Conservation (phyloP, 2,329 filamentous ascomycete genomes). For the Canariomyces notabilis region DNA sequence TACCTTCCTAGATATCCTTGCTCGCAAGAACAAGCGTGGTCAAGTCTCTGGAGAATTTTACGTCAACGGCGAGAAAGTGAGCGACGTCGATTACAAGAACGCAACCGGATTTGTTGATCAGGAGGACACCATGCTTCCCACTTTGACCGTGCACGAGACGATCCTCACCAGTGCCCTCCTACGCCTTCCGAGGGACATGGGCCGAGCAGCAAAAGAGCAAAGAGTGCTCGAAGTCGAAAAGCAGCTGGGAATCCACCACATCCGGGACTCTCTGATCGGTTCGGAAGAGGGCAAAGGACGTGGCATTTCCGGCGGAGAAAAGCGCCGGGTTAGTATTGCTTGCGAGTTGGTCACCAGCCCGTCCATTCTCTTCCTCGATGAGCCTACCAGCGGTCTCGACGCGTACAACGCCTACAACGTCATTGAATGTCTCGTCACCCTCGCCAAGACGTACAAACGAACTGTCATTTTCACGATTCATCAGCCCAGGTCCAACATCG, state of each 20-base stretch:
- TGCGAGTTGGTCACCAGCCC: conserved; percentile 97
- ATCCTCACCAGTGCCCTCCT: conserved; percentile 91
- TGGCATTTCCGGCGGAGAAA: conserved; percentile 95
- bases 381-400: conserved; percentile 92
- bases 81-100: conserved; percentile 77
- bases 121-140: conserved; percentile 94
- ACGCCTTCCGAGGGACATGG: conserved; percentile 90
- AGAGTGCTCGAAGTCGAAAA: conserved; percentile 89
- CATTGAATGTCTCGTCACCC: conserved; percentile 86
- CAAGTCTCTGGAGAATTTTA: conserved; percentile 73
- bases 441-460: conserved; percentile 94
- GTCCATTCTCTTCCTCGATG: conserved; percentile 93
- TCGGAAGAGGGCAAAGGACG: conserved; percentile 92
- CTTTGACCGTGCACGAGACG: conserved; percentile 94
- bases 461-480: conserved; percentile 99
- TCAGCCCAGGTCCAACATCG: conserved; percentile 95
- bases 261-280: conserved; percentile 90
- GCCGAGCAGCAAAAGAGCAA: conserved; percentile 79
- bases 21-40: conserved; percentile 94
- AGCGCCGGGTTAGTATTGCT: conserved; percentile 91
- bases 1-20: conserved; percentile 91
- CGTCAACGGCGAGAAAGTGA: conserved; percentile 87
- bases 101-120: conserved; percentile 97
- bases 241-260: conserved; percentile 90
- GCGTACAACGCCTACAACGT: conserved; percentile 98